Percentiles rank a stretch among this genome's conserved stretches.
phyloP scores from a whole-genome alignment of 2,329 filamentous ascomycete species.

The Colletotrichum simmondsii region DNA sequence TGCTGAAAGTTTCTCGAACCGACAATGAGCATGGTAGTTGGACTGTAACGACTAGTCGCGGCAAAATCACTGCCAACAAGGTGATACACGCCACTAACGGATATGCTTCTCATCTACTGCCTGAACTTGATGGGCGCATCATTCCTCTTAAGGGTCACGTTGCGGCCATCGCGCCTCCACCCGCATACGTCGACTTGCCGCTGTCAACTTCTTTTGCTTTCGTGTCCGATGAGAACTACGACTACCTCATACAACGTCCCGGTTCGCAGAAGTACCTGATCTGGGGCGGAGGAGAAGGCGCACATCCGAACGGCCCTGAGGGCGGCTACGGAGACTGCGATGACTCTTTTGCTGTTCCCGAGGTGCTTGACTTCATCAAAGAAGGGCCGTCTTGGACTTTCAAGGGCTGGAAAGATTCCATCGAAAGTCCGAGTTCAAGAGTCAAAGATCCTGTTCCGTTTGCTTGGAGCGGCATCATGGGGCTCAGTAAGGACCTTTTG shows the following conservation, averaged over 20 bases:
- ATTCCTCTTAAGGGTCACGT: background rate
- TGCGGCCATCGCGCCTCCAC: background rate
- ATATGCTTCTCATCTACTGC: background rate
- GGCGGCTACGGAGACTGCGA: background rate
- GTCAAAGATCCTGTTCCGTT: background rate
- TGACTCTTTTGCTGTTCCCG: background rate
- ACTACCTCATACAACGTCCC: background rate
- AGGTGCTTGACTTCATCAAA: background rate
- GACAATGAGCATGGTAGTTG: background rate
- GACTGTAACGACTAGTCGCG: background rate
- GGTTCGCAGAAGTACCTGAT: background rate
- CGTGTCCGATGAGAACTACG: background rate
- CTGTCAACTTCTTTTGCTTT: background rate
- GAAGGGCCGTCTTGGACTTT: background rate
- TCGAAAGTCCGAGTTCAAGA: background rate
- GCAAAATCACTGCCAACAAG: background rate
- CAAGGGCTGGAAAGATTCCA: background rate
- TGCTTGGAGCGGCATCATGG: background rate
- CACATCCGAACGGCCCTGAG: background rate
- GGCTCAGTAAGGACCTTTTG: background rate
- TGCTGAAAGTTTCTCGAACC: background rate
- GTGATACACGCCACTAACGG: background rate
- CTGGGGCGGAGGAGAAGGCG: background rate
- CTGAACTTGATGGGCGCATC: background rate
- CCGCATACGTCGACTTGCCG: background rate